Conservation (phyloP, 768 basidiomycete species). For the Boletus coccyginus region DNA sequence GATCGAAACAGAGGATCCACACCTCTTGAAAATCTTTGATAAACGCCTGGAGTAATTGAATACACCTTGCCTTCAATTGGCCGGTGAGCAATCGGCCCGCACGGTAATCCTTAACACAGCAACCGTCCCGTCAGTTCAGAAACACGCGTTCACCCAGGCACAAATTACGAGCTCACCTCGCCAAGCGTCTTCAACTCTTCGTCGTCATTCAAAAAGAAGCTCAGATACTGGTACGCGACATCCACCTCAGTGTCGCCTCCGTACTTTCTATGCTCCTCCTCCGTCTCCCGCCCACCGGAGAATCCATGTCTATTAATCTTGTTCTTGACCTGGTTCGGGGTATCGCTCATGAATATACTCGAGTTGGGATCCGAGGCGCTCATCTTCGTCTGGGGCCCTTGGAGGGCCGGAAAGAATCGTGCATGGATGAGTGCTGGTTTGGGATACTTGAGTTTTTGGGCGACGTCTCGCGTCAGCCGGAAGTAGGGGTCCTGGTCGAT, state of each 20-base stretch:
- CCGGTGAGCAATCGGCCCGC: constrained; percentile 85
- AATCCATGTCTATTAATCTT: constrained; percentile 97
- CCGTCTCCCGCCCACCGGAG: constrained; percentile 92
- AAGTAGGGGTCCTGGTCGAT: constrained; percentile 99
- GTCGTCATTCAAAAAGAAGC: constrained; percentile 95
- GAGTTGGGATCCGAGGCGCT: constrained; percentile 92
- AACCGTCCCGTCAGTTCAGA: background rate
- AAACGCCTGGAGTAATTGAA: constrained; percentile 76
- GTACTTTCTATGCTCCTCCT: constrained; percentile 84
- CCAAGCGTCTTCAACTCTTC: constrained; percentile 77
- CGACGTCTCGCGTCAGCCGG: constrained; percentile 95
- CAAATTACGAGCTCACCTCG: constrained; percentile 43
- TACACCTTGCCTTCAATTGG: constrained; percentile 87
- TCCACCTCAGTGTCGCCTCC: constrained; percentile 96
- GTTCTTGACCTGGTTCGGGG: constrained; percentile 90
- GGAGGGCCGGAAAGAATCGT: constrained; percentile 97
- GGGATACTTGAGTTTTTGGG: constrained; percentile 89
- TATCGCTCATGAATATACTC: constrained; percentile 96
- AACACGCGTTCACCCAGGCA: background rate
- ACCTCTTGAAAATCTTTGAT: constrained; percentile 87
- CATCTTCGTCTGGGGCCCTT: constrained; percentile 99
- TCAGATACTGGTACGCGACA: constrained; percentile 91
- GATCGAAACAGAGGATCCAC: constrained; percentile 9
- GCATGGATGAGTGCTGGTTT: constrained; percentile 92
- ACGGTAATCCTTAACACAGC: constrained; percentile 74